Conservation (phyloP, 2,329 filamentous ascomycete species). For the Stagonosporopsis tanaceti region DNA sequence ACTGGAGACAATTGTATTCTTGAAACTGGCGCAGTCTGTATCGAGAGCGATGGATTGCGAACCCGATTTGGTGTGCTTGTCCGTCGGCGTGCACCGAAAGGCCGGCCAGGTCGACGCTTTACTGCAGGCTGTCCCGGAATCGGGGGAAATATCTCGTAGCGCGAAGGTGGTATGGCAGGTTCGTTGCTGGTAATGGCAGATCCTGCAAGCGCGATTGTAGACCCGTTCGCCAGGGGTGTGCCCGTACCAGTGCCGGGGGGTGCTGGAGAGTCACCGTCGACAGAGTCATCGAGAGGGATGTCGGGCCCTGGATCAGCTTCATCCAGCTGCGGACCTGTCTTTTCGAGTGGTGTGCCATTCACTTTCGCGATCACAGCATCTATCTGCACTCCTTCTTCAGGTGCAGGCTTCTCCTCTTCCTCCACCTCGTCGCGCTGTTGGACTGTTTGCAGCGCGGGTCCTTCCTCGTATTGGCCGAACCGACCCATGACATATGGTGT, state of each 20-base stretch:
- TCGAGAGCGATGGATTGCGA: conserved; percentile 34
- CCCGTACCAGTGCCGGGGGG: conserved; percentile 29
- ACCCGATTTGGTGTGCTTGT: conserved; percentile 46
- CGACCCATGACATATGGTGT: conserved; percentile 97
- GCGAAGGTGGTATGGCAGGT: conserved; percentile 68
- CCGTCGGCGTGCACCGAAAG: conserved; percentile 49
- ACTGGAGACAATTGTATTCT: conserved; percentile 44
- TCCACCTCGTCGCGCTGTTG: conserved; percentile 81
- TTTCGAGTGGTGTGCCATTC: conserved; percentile 32
- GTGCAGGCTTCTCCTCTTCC: conserved; percentile 51
- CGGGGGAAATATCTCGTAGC: conserved; percentile 82
- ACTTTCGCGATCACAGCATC: conserved; percentile 33
- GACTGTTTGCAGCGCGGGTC: conserved; percentile 82
- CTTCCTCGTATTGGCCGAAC: conserved; percentile 82
- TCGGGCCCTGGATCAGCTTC: conserved; percentile 28
- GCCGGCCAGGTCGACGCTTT: conserved; percentile 47
- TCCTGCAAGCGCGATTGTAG: conserved; percentile 38
- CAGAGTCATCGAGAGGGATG: conserved; percentile 38
- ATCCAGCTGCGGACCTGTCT: conserved; percentile 22
- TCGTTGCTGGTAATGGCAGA: conserved; percentile 40
- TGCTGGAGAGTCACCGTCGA: conserved; percentile 41
- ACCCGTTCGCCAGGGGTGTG: conserved; percentile 45
- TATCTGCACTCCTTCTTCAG: conserved; percentile 56
- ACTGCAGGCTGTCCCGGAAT: conserved; percentile 59
- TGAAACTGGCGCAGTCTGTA: conserved; percentile 43